Evolutionary conservation across 139 green algal genomes (phyloP), one percentile per base, ranked within the genome.

Genomic region (Chlamydomonas incerta): DNA sequence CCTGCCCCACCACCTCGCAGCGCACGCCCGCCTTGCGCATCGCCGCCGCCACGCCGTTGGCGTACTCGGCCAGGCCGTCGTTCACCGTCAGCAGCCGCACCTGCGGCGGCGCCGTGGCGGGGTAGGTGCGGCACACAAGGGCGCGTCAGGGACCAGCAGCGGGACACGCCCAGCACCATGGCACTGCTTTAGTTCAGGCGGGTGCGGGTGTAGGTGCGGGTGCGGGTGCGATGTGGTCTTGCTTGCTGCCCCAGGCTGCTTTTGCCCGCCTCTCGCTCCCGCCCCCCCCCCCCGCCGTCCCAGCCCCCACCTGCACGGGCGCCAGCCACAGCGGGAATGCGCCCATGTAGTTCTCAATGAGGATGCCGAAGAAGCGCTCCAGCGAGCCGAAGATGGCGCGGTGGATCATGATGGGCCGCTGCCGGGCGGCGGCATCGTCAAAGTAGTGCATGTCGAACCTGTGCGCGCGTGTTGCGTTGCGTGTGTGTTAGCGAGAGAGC

Each of bases 361-460:
- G 93, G 77, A 99, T 97, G 83, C 97, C 97, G 87, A 99, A 99
- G 92, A 99, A 99, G 63, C 92, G 86, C 92, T 94, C 89, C 58
- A 97, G 73, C 18, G 90, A 95, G 62, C 96, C 97, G 81, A 99
- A 96, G 87, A 99, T 98, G 70, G 97, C 97, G 35, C 97, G 94
- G 88, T 99, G 97, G 83, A 99, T 99, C 97, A 99, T 99, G 92
- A 99, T 99, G 73, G 97, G 98, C 46, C 94, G 92, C 88, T 96
- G 88, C 88, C 93, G 93, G 8, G 58, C 71, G 72, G 92, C 91
- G 52, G 95, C 82, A 17, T 87, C 86, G 82, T 96, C 95, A 34
- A 95, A 91, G 89, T 99, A 99, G 35, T 90, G 75, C 93, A 99
- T 95, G 69, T 97, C 92, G 85, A 99, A 99, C 28, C 96, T 74